Conservation (phyloP, 805 yeast genomes). For the Torulaspora quercuum region DNA sequence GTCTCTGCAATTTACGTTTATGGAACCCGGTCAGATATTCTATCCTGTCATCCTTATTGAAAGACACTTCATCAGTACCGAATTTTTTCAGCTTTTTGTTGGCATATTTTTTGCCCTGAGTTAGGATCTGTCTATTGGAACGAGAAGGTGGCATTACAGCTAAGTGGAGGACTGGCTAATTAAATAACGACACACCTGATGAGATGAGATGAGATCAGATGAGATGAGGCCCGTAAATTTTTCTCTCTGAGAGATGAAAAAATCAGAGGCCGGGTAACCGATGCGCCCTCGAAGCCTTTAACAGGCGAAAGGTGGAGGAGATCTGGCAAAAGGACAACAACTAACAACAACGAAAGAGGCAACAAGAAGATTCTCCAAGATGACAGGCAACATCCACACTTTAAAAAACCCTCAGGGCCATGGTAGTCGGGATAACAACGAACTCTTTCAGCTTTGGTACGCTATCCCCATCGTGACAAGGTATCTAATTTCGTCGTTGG, state of each 20-base stretch:
- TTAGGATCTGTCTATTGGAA: conserved; percentile 74
- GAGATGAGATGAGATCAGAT: conserved; percentile 10
- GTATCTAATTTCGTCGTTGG: conserved; percentile 47
- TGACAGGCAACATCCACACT: conserved; percentile 17
- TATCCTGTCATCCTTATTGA: conserved; percentile 72
- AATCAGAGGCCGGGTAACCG: no score
- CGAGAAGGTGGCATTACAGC: conserved; percentile 5
- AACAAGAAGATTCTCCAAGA: neutral
- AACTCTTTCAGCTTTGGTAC: conserved; percentile 2
- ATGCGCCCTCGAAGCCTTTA: no score
- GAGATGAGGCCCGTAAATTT: conserved; percentile 10
- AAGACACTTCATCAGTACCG: conserved; percentile 79
- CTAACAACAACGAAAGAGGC: no score
- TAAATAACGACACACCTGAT: neutral
- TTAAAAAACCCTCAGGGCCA: conserved; percentile 5
- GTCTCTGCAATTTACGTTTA: conserved; percentile 83
- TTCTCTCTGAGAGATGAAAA: no score
- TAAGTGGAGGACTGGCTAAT: neutral
- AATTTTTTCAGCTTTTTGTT: conserved; percentile 61
- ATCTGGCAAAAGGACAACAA: no score
- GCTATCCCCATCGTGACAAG: conserved; percentile 61
- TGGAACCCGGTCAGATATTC: conserved; percentile 94
- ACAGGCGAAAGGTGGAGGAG: no score
- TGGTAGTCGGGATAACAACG: conserved; percentile 3
- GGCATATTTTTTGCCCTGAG: conserved; percentile 80